Evolutionary conservation across 345 rosid species (phyloP).

Genomic region (Heritiera fomes): DNA sequence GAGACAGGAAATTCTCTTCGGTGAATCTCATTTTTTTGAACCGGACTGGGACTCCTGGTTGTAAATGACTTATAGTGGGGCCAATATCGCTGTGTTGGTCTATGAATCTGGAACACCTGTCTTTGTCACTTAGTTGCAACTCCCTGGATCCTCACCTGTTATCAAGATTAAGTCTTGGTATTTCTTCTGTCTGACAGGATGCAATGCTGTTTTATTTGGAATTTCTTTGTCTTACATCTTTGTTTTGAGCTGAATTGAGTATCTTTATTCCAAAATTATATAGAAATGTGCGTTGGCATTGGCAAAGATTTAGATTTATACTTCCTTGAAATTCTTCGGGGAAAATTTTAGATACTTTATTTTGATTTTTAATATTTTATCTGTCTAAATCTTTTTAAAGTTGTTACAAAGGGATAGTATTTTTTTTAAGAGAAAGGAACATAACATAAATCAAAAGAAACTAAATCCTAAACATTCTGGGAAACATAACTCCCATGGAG

Average conservation of each 20-base stretch:
- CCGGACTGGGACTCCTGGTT: background rate
- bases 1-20: constrained; percentile 23
- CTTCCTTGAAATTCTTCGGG: constrained; percentile 18
- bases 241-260: constrained; percentile 29
- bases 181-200: constrained; percentile 29
- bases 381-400: no score
- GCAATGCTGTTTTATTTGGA: constrained; percentile 22
- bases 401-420: no score
- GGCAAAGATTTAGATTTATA: constrained; percentile 10
- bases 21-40: constrained; percentile 23
- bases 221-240: constrained; percentile 26
- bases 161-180: constrained; percentile 10
- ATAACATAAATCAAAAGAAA: no score
- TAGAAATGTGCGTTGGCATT: constrained; percentile 17
- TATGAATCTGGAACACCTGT: constrained; percentile 32
- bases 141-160: constrained; percentile 34
- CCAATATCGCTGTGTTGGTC: constrained; percentile 26
- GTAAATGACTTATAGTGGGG: constrained; percentile 26
- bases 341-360: background rate
- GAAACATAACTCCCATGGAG: no score
- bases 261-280: constrained; percentile 21
- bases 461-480: no score
- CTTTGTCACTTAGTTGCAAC: constrained; percentile 32
- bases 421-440: no score
- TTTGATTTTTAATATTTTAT: no score